These are phyloP conservation scores for Angophora floribunda DNA, from an alignment of 345 rosid genomes.

Conservation along the genomic window DNA sequence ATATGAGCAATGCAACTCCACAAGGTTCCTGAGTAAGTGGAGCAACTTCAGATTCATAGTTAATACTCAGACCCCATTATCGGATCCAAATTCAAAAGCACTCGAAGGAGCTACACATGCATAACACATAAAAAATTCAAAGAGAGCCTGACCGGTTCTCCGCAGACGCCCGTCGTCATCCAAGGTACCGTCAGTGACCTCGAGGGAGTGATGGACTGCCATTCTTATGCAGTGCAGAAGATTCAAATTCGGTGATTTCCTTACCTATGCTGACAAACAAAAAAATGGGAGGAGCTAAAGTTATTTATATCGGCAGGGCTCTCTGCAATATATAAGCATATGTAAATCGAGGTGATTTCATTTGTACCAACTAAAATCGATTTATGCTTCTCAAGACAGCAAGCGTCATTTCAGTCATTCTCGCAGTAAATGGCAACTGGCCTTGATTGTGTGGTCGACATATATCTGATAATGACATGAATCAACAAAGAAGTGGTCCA, in stretches of 20 bases:
- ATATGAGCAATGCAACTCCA: conserved; percentile 44
- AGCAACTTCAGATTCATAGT: not conserved
- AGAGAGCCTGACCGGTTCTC: conserved; percentile 23
- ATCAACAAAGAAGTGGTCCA: not conserved
- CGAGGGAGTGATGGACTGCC: conserved; percentile 16
- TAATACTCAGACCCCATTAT: not conserved
- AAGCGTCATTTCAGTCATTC: not conserved
- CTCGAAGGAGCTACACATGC: not conserved
- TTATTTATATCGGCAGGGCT: not conserved
- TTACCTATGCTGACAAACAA: not conserved
- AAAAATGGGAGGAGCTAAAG: not conserved
- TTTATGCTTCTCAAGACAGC: not conserved
- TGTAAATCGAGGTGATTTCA: not conserved
- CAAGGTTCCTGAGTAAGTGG: conserved; percentile 33
- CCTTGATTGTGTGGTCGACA: not conserved
- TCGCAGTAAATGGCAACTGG: not conserved
- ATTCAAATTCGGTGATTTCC: not conserved
- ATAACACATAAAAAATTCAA: not conserved
- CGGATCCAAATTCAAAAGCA: not conserved
- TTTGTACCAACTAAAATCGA: not conserved
- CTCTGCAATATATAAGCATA: not conserved
- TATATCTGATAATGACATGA: not conserved
- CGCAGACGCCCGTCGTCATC: conserved; percentile 34
- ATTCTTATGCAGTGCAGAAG: not conserved
- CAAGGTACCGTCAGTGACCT: conserved; percentile 1